These are phyloP conservation scores for Dentiscutata heterogama DNA, from an alignment of 371 early-diverging fungal species.

Conservation along the genomic window DNA sequence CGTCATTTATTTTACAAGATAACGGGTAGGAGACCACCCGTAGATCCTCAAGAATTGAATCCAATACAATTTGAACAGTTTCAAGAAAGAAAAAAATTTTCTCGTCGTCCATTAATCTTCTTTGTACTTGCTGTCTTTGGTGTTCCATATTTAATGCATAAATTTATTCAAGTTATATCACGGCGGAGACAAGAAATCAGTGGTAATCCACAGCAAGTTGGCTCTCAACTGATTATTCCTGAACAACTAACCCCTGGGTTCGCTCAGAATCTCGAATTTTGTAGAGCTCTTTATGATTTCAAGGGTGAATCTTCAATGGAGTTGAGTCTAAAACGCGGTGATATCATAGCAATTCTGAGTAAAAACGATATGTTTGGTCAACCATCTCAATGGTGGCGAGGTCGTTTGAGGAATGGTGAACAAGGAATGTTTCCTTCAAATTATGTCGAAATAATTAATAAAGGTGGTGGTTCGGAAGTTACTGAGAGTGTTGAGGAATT, in stretches of 20 bases:
- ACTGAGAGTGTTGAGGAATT: background rate
- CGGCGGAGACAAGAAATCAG: constrained; percentile 45
- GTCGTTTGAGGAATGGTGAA: constrained; percentile 80
- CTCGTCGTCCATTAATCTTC: constrained; percentile 78
- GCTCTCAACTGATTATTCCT: background rate
- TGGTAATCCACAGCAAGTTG: constrained; percentile 37
- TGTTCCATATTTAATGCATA: constrained; percentile 90
- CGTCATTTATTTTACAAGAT: constrained; percentile 68
- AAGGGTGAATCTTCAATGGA: constrained; percentile 80
- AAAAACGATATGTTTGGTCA: constrained; percentile 82
- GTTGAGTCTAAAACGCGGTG: constrained; percentile 84
- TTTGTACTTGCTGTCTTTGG: constrained; percentile 88
- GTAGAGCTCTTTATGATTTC: constrained; percentile 90
- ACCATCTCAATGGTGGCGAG: constrained; percentile 95
- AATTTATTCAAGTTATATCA: constrained; percentile 79
- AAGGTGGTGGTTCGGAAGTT: constrained; percentile 48
- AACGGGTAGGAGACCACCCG: constrained; percentile 72
- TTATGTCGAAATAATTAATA: constrained; percentile 82
- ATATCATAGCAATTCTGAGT: constrained; percentile 84
- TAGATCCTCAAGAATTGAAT: constrained; percentile 75
- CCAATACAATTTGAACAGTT: constrained; percentile 75
- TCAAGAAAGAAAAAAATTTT: constrained; percentile 64
- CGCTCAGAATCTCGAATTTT: constrained; percentile 83
- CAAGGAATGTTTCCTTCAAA: constrained; percentile 94
- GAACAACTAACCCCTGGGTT: constrained; percentile 48